Evolutionary conservation across 2,329 filamentous ascomycete species (phyloP), one percentile per base, ranked within the genome.

Genomic region (Phyllosticta citriasiana): DNA sequence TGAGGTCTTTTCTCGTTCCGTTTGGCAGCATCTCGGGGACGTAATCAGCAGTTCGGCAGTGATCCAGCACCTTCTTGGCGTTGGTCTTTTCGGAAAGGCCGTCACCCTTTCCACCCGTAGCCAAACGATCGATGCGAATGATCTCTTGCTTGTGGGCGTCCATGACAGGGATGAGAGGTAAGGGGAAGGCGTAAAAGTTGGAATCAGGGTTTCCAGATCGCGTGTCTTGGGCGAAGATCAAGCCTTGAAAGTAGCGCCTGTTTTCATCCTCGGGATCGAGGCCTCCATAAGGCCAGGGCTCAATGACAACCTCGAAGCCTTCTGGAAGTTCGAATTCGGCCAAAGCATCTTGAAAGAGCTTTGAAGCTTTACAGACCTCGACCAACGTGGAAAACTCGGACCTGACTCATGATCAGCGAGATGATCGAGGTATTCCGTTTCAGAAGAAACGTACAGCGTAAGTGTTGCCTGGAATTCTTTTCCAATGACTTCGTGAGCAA

Each of bases 231-330:
- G 80, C 81, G 64, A 83, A 83, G 66, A 79, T 81, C 3, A 84
- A 68, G 1, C 78, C 78, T 67, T 83, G 81, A 67, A 82, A 81
- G 66, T 79, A 82, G 54, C 81, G 76, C 26, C 72, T 68, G 55
- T 77, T 77, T 30, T 79, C 75, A 22, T 80, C 77, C 1, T 72
- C 75, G 7, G 71, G 66, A 57, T 81, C 78, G 10, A 78, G 71
- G n/a, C 81, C 80, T 33, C 81, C 81, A 66, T 83, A 83, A 4
- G 81, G 80, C 79, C 79, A 83, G 30, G 81, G 81, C 65, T 82
- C 81, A 62, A 83, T 76, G 2, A 80, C 73, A n/a, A 82, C 71
- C 57, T 82, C 79, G 62, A 83, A 84, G 0, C 80, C 81, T 62
- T 82, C 77, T 1, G 81, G 81, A 2, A 84, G 70, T 33, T 79